Evolutionary conservation across 306 rosid species (phyloP), one percentile per base, ranked within the genome.

Genomic region (Myrica gale): DNA sequence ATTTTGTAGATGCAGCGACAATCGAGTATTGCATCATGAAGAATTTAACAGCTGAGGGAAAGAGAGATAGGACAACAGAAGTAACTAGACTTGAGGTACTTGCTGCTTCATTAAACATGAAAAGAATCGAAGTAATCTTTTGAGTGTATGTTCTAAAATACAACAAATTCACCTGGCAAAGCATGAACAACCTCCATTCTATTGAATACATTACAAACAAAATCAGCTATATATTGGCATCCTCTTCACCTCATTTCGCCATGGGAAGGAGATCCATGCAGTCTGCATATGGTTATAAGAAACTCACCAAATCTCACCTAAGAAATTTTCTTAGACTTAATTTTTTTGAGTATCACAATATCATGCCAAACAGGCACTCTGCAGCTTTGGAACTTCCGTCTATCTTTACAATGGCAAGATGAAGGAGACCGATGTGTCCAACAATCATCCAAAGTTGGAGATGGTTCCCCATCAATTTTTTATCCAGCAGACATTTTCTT

Each of bases 401-500:
- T 84, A 78, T 60, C 79, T 76, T 81, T 84, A 7, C 57, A 75
- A 55, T 54, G 60, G 20, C 48, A 74, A 52, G 78, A 74, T 76
- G 67, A 74, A 52, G 76, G 21, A 60, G 76, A 70, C 78, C 73
- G 69, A 20, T 32, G 69, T 71, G 75, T 72, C 53, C 74, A 46
- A 52, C 45, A 68, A 76, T 66, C 68, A 51, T 83, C 80, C 71
- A 76, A 79, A 68, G 76, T 71, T 69, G 69, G 77, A 68, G 67
- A 68, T 82, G 62, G 73, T 82, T 82, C 73, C 79, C 72, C 79
- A 65, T 73, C 63, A 81, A 73, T 69, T 32, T 32, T 32, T 79
- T 76, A 67, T 76, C 80, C 84, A 81, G 90, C 79, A 85, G 83
- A 75, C 73, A 45, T 75, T 82, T 73, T 54, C 83, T 81, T 85